Evolutionary conservation across 306 rosid genomes (phyloP).

Genomic region (Coriaria nepalensis): DNA sequence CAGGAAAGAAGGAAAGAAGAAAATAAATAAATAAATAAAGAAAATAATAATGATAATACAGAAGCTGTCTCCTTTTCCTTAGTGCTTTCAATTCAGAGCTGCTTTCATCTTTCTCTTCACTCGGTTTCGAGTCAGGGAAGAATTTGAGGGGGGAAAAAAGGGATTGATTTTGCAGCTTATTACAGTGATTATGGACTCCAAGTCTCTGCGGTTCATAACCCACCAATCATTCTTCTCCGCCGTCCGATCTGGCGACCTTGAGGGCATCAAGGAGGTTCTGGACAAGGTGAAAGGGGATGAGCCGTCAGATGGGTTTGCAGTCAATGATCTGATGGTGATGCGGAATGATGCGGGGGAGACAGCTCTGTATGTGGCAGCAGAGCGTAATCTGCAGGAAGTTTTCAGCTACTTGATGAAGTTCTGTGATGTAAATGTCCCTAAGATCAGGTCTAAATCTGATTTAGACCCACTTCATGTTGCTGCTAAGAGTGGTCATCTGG

Average conservation of each 20-base stretch:
- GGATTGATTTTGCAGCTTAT: neutral
- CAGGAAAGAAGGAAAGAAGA: too few relatives aligned
- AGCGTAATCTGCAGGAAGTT: constrained; percentile 38
- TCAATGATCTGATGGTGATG: constrained; percentile 58
- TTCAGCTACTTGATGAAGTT: constrained; percentile 46
- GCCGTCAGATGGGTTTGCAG: constrained; percentile 24
- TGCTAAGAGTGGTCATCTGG: constrained; percentile 73
- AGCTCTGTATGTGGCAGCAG: constrained; percentile 60
- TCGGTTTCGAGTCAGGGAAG: neutral
- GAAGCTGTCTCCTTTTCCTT: too few relatives aligned
- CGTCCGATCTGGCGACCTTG: constrained; percentile 77
- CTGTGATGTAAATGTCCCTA: constrained; percentile 34
- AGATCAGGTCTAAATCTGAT: constrained; percentile 81
- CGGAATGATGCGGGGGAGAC: constrained; percentile 79
- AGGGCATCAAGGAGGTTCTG: constrained; percentile 26
- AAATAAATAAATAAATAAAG: neutral
- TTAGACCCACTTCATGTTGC: constrained; percentile 79
- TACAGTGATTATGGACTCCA: constrained; percentile 44
- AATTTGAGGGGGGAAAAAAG: neutral
- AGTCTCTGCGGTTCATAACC: constrained; percentile 48
- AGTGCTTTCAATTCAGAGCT: neutral
- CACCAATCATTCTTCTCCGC: constrained; percentile 59
- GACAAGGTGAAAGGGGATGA: constrained; percentile 42
- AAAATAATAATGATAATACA: too few relatives aligned
- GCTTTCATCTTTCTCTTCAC: neutral